phyloP scores from a whole-genome alignment of 441 rosid species.

The Erodium trifolium region DNA sequence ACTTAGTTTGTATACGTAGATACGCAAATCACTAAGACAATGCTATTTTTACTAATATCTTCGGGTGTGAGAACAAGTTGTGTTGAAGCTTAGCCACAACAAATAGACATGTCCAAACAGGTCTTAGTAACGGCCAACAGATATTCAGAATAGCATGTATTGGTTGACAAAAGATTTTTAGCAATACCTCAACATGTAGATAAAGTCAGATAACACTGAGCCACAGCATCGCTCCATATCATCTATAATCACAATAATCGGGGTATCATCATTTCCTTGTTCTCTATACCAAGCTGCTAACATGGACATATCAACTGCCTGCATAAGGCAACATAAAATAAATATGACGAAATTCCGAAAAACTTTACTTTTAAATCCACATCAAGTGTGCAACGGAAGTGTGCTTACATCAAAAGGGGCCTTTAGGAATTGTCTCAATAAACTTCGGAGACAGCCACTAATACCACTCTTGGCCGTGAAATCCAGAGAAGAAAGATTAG shows the following conservation, averaged over 20 bases:
- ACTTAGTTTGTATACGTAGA: neutral
- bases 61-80: neutral
- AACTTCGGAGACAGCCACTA: conserved; percentile 70
- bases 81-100: neutral
- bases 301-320: conserved; percentile 72
- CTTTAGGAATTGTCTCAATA: conserved; percentile 65
- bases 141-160: neutral
- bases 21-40: too few species aligned
- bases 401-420: conserved; percentile 63
- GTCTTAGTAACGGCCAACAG: neutral
- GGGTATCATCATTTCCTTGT: conserved; percentile 36
- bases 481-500: conserved; percentile 79
- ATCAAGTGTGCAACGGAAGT: conserved; percentile 4
- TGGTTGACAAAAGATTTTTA: neutral
- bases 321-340: conserved; percentile 23
- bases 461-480: conserved; percentile 63
- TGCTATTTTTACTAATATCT: neutral
- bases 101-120: neutral
- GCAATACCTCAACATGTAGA: conserved; percentile 48
- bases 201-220: conserved; percentile 66
- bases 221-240: conserved; percentile 82
- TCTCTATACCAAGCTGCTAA: conserved; percentile 82
- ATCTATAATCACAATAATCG: conserved; percentile 60
- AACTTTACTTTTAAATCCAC: neutral
- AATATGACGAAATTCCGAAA: neutral